Base-by-base conservation (phyloP, 306 rosid species). In the Bauhinia variegata region DNA sequence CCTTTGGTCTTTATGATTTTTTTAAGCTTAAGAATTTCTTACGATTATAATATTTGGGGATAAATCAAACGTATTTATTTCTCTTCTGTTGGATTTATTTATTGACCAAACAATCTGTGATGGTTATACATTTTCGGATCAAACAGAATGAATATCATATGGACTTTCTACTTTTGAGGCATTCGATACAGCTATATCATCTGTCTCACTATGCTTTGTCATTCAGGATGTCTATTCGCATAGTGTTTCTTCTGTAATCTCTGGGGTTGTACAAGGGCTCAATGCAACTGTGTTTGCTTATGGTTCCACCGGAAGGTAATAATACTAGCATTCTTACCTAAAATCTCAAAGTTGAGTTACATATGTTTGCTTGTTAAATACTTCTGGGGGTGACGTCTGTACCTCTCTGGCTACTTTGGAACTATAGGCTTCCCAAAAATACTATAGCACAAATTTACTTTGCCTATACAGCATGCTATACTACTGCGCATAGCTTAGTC, bases 301-400 rank as follows among this genome's bases (percentile, higher is more conserved):
- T 49, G 90, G 90, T 60, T 79, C 90, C 14, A 85, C 90, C 7
- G 90, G 90, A 70, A 85, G 90, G 90, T 85, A 85, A 41, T 52
- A 38, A 8, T 72, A 30, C 37, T 51, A 13, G 9, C 8, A 31
- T 17, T 44, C 39, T 56, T 19, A 54, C 11, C 7, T 52, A 39
- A 16, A n/a, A 32, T 39, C 38, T 41, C 53, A 19, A 52, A n/a
- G 23, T 8, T 52, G n/a, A 52, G 57, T 31, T 10, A 23, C 34
- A 5, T 34, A 18, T 19, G 14, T 18, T 7, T 50, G 9, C 41
- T 36, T 4, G 41, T 6, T 6, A 36, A 5, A 36, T 36, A 36
- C 7, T 0, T 36, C 7, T 4, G 41, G 41, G 28, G 5, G 7
- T 36, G 41, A 5, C 9, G 5, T 44, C 46, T 10, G 38, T 17